A percentile compares a stretch with the other conserved stretches of the same genome.
Conservation (phyloP, 768 basidiomycete genomes). For the Lentinus tigrinus region DNA sequence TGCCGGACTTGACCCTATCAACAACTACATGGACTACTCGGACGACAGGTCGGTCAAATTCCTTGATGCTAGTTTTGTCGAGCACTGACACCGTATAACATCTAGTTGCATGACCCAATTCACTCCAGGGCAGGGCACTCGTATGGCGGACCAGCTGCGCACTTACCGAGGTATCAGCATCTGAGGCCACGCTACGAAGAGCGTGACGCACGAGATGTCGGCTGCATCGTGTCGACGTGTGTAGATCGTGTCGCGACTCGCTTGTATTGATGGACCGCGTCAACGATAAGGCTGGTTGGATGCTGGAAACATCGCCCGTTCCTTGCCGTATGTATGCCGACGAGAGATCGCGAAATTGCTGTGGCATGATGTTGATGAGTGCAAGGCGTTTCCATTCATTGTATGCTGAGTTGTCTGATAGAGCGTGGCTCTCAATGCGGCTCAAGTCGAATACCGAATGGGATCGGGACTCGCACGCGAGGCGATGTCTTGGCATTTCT, state of each 20-base stretch:
- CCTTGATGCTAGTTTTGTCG: too few species aligned
- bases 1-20: constrained; percentile 39
- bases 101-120: constrained; percentile 46
- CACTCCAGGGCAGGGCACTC: constrained; percentile 41
- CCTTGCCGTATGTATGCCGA: too few species aligned
- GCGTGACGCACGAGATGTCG: not conserved
- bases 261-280: not conserved
- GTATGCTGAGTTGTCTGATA: too few species aligned
- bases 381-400: too few species aligned
- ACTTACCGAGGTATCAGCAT: constrained; percentile 41
- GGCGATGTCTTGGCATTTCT: too few species aligned
- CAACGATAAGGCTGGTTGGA: not conserved
- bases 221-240: not conserved
- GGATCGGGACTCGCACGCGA: too few species aligned
- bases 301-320: not conserved
- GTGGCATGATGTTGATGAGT: too few species aligned
- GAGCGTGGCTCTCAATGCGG: too few species aligned
- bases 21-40: constrained; percentile 56
- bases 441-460: too few species aligned
- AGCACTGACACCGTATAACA: not conserved
- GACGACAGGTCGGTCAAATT: constrained; percentile 33
- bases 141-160: constrained; percentile 40
- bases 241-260: not conserved
- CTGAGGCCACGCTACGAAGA: not conserved
- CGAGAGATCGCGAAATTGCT: too few species aligned